Evolutionary conservation across 331 rosid genomes (phyloP), one percentile per base, ranked within the genome.

Genomic region (Pyracantha coccinea): DNA sequence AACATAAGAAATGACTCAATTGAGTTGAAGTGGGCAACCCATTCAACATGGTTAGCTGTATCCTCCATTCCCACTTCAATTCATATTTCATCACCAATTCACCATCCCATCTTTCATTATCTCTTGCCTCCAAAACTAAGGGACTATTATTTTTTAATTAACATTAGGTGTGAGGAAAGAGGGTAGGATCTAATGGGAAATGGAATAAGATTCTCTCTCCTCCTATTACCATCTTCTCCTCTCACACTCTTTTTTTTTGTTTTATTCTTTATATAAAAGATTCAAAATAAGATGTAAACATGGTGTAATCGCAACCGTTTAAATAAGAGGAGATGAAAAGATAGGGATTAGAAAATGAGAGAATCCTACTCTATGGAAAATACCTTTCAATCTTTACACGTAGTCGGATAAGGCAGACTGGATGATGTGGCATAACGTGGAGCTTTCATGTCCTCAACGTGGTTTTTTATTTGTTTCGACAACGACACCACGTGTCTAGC

Each of bases 401-500:
- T 66, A 73, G 52, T 72, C 74, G 75, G 78, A 81, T 52, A 85
- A 84, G 82, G 87, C 80, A 64, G 81, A 78, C 61, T 58, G 10
- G 53, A 1, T 77, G 80, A 84, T 63, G 90, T 87, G 90, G 85
- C 81, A 7, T 23, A 28, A 52, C 64, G n/a, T 63, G 17, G 80
- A 65, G 86, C 71, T 78, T 67, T 75, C 62, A 33, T 76, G 80
- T 68, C 54, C 33, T 38, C 77, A 85, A 86, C 83, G 80, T 81
- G 88, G 82, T 35, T 41, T 38, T 7, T n/a, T n/a, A n/a, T 63
- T 44, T 24, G 54, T 71, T 20, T 52, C 32, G 87, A 82, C 69
- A 80, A 27, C n/a, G 41, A 73, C 62, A 24, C 82, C 87, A 83
- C 86, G 87, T 87, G 90, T 78, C 70, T 1, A 28, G 19, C 63